phyloP scores from a whole-genome alignment of 1,139 yeast genomes.

The Saccharomyces pastorianus region DNA sequence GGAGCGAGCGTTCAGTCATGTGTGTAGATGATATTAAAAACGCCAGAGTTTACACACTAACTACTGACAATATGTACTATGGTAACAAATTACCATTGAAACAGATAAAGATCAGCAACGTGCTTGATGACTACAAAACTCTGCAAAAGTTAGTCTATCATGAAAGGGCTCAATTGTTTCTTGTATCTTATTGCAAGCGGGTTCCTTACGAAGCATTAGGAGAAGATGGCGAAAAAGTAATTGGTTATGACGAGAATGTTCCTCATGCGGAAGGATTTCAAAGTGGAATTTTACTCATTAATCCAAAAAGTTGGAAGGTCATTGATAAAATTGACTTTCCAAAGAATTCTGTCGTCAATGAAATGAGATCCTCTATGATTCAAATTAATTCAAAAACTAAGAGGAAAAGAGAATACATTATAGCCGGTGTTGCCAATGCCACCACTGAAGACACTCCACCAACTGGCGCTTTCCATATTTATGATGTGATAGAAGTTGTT shows the following conservation, averaged over 20 bases:
- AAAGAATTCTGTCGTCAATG: conserved; percentile 54
- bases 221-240: conserved; percentile 62
- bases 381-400: conserved; percentile 43
- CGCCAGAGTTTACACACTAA: conserved; percentile 56
- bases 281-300: conserved; percentile 57
- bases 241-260: conserved; percentile 48
- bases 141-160: conserved; percentile 66
- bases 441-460: conserved; percentile 80
- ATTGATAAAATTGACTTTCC: conserved; percentile 63
- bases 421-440: conserved; percentile 69
- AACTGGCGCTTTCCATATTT: conserved; percentile 69
- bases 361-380: conserved; percentile 30
- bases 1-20: conserved; percentile 39
- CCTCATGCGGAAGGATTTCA: conserved; percentile 47
- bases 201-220: conserved; percentile 61
- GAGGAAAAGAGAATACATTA: conserved; percentile 58
- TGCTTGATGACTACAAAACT: conserved; percentile 46
- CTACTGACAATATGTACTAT: conserved; percentile 38
- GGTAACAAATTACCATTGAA: conserved; percentile 59
- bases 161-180: conserved; percentile 55
- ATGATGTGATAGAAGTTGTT: conserved; percentile 72
- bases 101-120: conserved; percentile 33
- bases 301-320: conserved; percentile 69
- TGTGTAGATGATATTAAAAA: conserved; percentile 64
- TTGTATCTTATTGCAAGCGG: conserved; percentile 55